Evolutionary conservation across 2,329 filamentous ascomycete genomes (phyloP), one percentile per base, ranked within the genome.

Genomic region (Exophiala aquamarina): DNA sequence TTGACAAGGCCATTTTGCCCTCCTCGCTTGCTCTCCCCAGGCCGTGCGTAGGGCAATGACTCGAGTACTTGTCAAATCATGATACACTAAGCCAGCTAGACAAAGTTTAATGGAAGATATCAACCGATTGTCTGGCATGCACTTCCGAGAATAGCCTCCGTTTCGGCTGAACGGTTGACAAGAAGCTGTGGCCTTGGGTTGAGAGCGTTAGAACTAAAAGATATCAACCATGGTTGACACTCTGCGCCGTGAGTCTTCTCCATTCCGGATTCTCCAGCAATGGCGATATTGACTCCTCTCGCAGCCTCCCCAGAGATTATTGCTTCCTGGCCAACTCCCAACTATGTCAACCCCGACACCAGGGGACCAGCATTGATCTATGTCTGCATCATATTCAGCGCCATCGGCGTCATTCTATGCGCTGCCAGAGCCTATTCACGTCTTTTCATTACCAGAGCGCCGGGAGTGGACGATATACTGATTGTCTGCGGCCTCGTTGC

Each of bases 291-390:
- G 20, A 39, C 34, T 26, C 29, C 19, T 10, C 5, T 18, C 5
- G n/a, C 26, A 54, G 50, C 54, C 14, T 40, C 54, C 2, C 31
- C 31, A 6, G 36, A 41, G 15, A 51, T 56, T 26, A 47, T 56
- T 47, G 50, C 51, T 28, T 44, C 58, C 26, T 65, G 61, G 61
- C 62, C 63, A 2, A 51, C 54, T 41, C 62, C 63, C n/a, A 64
- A 65, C 42, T 64, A 59, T 54, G 50, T 61, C 35, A 44, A 65
- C 36, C 63, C 63, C 14, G 51, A 56, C 15, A 61, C 49, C 20
- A 43, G 56, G 47, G 63, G 63, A 9, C 54, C 52, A n/a, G 50
- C 53, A 5, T 44, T 64, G 21, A 52, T 55, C 14, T 52, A 61
- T 40, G 36, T 63, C 11, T 54, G 55, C 32, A 58, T 63, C 40